Percentiles rank a stretch among this genome's conserved stretches.
phyloP scores from a whole-genome alignment of 1,284 basidiomycete species.

The Wallemia mellicola region DNA sequence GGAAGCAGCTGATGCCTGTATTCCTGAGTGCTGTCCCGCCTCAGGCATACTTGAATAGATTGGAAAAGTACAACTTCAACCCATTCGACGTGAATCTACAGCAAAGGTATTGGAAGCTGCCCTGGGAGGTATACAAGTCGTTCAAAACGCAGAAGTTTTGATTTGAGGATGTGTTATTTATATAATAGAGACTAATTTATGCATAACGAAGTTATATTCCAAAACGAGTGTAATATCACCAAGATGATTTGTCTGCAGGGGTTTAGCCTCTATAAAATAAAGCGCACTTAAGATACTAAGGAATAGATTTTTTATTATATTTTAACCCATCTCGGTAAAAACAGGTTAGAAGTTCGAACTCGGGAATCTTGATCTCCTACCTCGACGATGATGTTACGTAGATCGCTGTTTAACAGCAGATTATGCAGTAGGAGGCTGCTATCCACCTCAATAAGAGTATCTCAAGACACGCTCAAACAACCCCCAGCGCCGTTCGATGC shows the following conservation, averaged over 20 bases:
- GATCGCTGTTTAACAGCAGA: background rate
- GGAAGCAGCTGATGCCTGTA: slow-evolving; percentile 34
- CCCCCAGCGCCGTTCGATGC: background rate
- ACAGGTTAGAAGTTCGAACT: too few species aligned
- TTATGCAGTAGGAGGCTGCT: background rate
- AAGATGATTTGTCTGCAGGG: too few species aligned
- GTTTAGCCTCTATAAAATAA: too few species aligned
- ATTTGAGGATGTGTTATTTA: background rate
- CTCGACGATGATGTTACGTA: background rate
- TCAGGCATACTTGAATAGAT: background rate
- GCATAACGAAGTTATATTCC: too few species aligned
- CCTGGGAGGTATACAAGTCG: background rate
- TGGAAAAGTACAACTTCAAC: background rate
- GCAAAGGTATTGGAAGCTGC: background rate
- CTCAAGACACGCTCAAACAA: background rate
- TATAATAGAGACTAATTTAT: too few species aligned
- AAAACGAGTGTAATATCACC: too few species aligned
- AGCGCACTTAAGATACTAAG: too few species aligned
- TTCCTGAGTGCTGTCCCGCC: slow-evolving; percentile 43
- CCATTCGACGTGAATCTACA: background rate
- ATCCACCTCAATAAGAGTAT: background rate
- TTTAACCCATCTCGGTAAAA: too few species aligned
- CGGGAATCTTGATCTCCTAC: background rate
- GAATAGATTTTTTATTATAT: too few species aligned
- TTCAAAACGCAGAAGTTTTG: background rate